Percentiles rank a stretch among this genome's conserved stretches.
These are phyloP conservation scores for Debaryomycetaceae sp. DNA, from an alignment of 1,139 yeast genomes.

Conservation along the genomic window DNA sequence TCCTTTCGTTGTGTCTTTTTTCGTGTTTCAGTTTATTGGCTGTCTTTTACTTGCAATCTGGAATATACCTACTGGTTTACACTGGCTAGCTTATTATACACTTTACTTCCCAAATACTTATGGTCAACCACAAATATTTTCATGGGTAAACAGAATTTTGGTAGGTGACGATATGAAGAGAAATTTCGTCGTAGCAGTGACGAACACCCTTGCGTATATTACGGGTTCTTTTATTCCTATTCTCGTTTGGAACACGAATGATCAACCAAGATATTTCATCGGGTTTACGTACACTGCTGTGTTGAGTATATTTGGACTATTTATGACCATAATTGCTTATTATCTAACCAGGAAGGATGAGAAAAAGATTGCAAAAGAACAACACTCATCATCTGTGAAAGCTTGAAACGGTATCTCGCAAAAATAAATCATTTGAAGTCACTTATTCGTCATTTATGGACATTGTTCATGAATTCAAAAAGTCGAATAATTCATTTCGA, in stretches of 20 bases:
- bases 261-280: constrained; percentile 43
- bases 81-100: constrained; percentile 48
- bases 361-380: constrained; percentile 5
- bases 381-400: too few species aligned
- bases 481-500: too few species aligned
- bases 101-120: constrained; percentile 45
- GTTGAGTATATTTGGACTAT: constrained; percentile 38
- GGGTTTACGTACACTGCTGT: constrained; percentile 53
- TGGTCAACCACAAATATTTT: constrained; percentile 47
- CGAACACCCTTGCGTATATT: constrained; percentile 52
- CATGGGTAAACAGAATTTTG: constrained; percentile 52
- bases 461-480: too few species aligned
- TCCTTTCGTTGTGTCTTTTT: constrained; percentile 28
- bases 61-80: constrained; percentile 45
- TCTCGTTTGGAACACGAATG: constrained; percentile 49
- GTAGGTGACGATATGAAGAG: constrained; percentile 48
- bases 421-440: too few species aligned
- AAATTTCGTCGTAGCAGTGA: constrained; percentile 46
- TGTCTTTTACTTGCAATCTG: constrained; percentile 43
- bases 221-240: constrained; percentile 49
- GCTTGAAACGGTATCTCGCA: too few species aligned
- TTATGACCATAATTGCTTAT: constrained; percentile 30
- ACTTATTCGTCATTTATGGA: too few species aligned
- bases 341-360: constrained; percentile 32
- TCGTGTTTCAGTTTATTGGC: constrained; percentile 31